Evolutionary conservation across 2,329 filamentous ascomycete species (phyloP).

Genomic region (Myriosclerotinia curreyana): DNA sequence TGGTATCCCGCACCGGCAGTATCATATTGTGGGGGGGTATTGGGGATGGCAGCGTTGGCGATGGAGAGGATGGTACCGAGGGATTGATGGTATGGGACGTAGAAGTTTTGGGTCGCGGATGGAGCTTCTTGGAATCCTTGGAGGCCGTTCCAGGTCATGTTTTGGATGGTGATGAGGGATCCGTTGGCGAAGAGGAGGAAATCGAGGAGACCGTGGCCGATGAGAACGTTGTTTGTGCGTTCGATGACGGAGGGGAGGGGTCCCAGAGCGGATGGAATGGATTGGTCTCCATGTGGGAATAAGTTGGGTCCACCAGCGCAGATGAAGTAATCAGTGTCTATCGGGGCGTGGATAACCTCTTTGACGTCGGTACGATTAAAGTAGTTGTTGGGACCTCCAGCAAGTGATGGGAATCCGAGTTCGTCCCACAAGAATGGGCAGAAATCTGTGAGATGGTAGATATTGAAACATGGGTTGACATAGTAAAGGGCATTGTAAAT

Average conservation of each 20-base stretch:
- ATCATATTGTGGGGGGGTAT: conserved; percentile 27
- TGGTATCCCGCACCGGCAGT: conserved; percentile 35
- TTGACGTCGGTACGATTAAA: conserved; percentile 62
- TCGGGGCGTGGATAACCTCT: conserved; percentile 55
- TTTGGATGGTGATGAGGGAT: conserved; percentile 62
- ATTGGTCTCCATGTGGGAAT: conserved; percentile 47
- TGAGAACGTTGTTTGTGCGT: conserved; percentile 56
- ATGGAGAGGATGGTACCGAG: conserved; percentile 48
- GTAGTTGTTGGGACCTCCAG: conserved; percentile 54
- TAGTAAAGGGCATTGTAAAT: conserved; percentile 49
- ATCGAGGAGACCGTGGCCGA: conserved; percentile 61
- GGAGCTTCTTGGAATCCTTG: conserved; percentile 56
- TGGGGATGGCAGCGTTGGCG: conserved; percentile 26
- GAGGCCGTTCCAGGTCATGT: conserved; percentile 66
- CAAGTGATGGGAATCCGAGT: conserved; percentile 46
- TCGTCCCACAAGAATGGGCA: conserved; percentile 37
- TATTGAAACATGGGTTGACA: conserved; percentile 61
- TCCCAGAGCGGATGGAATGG: conserved; percentile 47
- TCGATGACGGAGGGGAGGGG: conserved; percentile 60
- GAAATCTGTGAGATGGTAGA: conserved; percentile 58
- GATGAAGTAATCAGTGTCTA: conserved; percentile 48
- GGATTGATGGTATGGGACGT: conserved; percentile 44
- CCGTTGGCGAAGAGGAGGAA: conserved; percentile 62
- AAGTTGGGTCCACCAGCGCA: conserved; percentile 49
- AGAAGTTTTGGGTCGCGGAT: conserved; percentile 30